Evolutionary conservation across 306 rosid species (phyloP).

Genomic region (Ormosia semicastrata): DNA sequence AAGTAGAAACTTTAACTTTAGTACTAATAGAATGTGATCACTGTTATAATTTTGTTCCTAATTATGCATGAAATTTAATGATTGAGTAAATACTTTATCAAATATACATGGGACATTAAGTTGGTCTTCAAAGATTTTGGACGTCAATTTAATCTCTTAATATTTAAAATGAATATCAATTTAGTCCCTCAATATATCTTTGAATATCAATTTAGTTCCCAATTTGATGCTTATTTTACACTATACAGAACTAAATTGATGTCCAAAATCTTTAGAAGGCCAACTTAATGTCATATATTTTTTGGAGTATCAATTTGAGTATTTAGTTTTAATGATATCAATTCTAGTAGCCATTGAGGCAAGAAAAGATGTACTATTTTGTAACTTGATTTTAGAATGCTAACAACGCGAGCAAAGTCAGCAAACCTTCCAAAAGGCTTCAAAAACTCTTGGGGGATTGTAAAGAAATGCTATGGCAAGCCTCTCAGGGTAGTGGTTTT

Average conservation of each 20-base stretch:
- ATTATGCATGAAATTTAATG: not conserved
- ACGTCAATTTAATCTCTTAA: not conserved
- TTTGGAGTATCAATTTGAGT: no score
- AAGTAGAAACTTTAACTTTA: not conserved
- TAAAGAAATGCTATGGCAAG: constrained; percentile 50
- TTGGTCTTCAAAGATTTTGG: not conserved
- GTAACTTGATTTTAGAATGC: not conserved
- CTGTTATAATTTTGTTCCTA: not conserved
- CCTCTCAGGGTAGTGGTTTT: constrained; percentile 52
- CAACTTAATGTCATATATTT: no score
- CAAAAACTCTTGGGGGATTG: constrained; percentile 50
- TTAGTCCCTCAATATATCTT: no score
- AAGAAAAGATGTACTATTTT: not conserved
- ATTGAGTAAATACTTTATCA: no score
- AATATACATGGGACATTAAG: not conserved
- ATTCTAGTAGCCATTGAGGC: not conserved
- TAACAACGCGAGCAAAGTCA: not conserved
- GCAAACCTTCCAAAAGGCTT: constrained; percentile 56
- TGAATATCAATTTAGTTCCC: no score
- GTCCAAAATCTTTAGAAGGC: no score
- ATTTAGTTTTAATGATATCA: not conserved
- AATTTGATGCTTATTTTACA: no score
- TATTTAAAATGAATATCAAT: no score
- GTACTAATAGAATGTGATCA: not conserved
- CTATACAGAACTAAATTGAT: no score